Evolutionary conservation across 2,329 filamentous ascomycete species (phyloP), one percentile per base, ranked within the genome.

Genomic region (Thelonectria rubi): DNA sequence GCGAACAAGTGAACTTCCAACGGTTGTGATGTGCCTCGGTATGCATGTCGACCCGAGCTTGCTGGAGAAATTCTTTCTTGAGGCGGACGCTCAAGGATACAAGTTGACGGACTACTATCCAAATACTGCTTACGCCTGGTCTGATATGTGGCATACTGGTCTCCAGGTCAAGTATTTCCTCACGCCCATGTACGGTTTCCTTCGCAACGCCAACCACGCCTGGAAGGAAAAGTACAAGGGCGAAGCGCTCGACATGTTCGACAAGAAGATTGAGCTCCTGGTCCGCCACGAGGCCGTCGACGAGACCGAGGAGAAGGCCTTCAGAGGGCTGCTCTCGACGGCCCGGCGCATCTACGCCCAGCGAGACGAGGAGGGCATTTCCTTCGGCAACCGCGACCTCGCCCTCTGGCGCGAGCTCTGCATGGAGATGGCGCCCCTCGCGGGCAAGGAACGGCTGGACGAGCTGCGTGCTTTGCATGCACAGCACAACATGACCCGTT

Each of bases 201-300:
- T 68, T 20, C 46, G 58, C 6, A 24, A 26, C 7, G 1, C 1
- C 34, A n/a, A n/a, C n/a, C n/a, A 24, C 2, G 6, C 2, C 1
- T 60, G 65, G 60, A 17, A 3, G 10, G 63, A 53, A 37, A n/a
- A 11, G 2, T 60, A 48, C 9, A 18, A 24, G 1, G 54, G 60
- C 3, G 58, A 69, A 32, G 46, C 55, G 1, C 60, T 50, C 5
- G 47, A 67, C 18, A 42, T 43, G 14, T 63, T 68, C 26, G 37
- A 42, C 0, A 20, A 43, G 8, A 68, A 68, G 53, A 15, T 68
- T 7, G 15, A 50, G 2, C 20, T 68, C 8, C 53, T 68, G 39
- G 20, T 58, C 53, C 14, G 54, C 32, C 49, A 66, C 21, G 3
- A 48, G 1, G 63, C 60, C 30, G 15, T 67, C 20, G 43, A 49